Evolutionary conservation across 169 alveolate species (phyloP).

Genomic region (Theileria equi): DNA sequence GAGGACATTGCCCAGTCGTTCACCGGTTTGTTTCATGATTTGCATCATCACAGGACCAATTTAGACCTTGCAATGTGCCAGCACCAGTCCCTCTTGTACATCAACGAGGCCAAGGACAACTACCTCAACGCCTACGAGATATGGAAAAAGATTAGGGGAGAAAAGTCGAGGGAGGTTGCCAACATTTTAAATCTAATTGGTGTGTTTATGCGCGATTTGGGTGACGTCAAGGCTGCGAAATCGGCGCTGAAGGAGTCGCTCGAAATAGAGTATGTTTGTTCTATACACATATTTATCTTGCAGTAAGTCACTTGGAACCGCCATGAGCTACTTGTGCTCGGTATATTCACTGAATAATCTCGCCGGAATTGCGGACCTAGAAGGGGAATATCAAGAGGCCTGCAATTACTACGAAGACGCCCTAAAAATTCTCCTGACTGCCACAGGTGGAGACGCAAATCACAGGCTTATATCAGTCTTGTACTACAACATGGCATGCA

Average conservation of each 20-base stretch:
- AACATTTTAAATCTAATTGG: slow-evolving; percentile 40
- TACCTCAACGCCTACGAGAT: slow-evolving; percentile 45
- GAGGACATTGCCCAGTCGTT: slow-evolving; percentile 55
- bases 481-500: slow-evolving; percentile 54
- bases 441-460: slow-evolving; percentile 50
- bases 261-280: slow-evolving; percentile 8
- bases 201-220: slow-evolving; percentile 46
- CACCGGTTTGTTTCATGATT: slow-evolving; percentile 7
- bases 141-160: slow-evolving; percentile 29
- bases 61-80: slow-evolving; percentile 59
- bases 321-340: slow-evolving; percentile 35
- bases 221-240: slow-evolving; percentile 46
- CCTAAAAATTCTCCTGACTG: slow-evolving; percentile 45
- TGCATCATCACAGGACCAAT: neutral
- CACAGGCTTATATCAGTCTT: slow-evolving; percentile 49
- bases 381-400: slow-evolving; percentile 30
- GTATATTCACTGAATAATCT: slow-evolving; percentile 45
- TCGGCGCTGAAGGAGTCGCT: slow-evolving; percentile 46
- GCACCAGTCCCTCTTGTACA: slow-evolving; percentile 47
- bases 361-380: slow-evolving; percentile 36
- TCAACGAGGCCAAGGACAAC: slow-evolving; percentile 53
- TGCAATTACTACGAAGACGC: slow-evolving; percentile 43
- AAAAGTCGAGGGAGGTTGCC: slow-evolving; percentile 47
- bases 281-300: neutral
- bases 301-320: slow-evolving; percentile 1